These are phyloP conservation scores for Bifiguratus adelaidae DNA, from an alignment of 192 early-diverging fungal genomes.

Conservation along the genomic window DNA sequence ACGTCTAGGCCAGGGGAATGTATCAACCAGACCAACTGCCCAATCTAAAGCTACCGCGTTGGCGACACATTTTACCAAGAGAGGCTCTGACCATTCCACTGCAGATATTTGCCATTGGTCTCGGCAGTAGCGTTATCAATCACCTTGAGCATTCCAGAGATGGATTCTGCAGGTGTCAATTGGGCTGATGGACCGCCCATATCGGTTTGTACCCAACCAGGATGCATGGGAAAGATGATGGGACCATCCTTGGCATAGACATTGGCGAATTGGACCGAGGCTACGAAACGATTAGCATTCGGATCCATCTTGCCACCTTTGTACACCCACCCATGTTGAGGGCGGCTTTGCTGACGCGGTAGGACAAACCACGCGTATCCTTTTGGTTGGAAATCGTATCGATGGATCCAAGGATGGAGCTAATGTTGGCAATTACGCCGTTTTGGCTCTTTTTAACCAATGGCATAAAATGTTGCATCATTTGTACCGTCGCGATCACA, in stretches of 20 bases:
- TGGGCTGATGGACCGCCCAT: not conserved
- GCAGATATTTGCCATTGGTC: not conserved
- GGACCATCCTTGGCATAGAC: not conserved
- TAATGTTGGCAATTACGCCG: conserved; percentile 14
- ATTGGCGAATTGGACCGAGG: not conserved
- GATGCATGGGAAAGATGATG: conserved; percentile 1
- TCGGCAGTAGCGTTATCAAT: not conserved
- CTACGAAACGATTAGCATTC: not conserved
- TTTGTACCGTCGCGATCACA: conserved; percentile 2
- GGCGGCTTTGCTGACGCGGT: conserved; percentile 13
- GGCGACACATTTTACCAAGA: conserved; percentile 9
- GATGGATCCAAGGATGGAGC: conserved; percentile 14
- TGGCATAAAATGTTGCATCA: conserved; percentile 5
- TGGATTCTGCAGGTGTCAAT: not conserved
- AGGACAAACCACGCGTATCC: not conserved
- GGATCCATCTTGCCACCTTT: not conserved
- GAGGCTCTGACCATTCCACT: conserved; percentile 4
- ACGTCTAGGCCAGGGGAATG: too few species aligned
- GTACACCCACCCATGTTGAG: conserved; percentile 9
- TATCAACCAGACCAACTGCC: too few species aligned
- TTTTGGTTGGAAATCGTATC: not conserved
- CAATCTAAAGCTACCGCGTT: too few species aligned
- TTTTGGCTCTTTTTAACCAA: conserved; percentile 3
- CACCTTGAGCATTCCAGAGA: not conserved
- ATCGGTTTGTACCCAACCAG: conserved; percentile 12